Base-by-base conservation (phyloP, 106 monocot species). In the Phalaenopsis equestris region DNA sequence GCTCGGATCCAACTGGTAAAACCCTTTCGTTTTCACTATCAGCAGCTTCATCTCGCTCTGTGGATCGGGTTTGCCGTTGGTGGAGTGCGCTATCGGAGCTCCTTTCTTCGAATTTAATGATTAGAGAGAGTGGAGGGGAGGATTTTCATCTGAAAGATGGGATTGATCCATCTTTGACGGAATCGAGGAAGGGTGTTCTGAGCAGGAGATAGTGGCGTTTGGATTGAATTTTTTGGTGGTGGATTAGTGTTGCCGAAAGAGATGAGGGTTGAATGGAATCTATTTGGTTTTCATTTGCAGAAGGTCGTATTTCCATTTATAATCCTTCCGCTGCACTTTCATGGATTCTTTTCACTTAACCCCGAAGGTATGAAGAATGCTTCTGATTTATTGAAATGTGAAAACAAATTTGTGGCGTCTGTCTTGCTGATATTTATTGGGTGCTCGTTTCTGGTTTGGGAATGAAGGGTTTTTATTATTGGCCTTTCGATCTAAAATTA, bases 401-500 rank as follows among this genome's bases (percentile, higher is more conserved):
- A 19, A 52, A 52, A 52, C 1, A 45, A 12, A 52, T 52, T 52
- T 52, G 14, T 52, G 52, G 12, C 37, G 6, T 18, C 14, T 58
- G 4, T 41, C 3, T 16, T 65, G 16, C 2, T 38, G 45, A 74
- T 36, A 10, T 55, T 38, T 16, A n/a, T 75, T 80, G 52, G 52
- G 14, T 52, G 52, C 14, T 52, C 14, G 12, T 52, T 52, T 15
- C 15, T 14, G 43, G 38, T 30, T 42, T 79, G 75, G 78, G 49
- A 14, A 73, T 83, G 72, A 83, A 96, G 96, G 90, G 19, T 78
- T 87, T 79, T 82, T 85, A 3, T 84, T 96, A 82, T 61, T 90
- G 87, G 76, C 86, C 30, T 90, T 96, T 67, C 93, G 91, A 18
- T 87, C 79, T 19, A 87, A 85, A 74, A 88, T 96, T 64, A 91